Evolutionary conservation across 768 basidiomycete species (phyloP), one percentile per base, ranked within the genome.

Genomic region (Cantharellus anzutake): DNA sequence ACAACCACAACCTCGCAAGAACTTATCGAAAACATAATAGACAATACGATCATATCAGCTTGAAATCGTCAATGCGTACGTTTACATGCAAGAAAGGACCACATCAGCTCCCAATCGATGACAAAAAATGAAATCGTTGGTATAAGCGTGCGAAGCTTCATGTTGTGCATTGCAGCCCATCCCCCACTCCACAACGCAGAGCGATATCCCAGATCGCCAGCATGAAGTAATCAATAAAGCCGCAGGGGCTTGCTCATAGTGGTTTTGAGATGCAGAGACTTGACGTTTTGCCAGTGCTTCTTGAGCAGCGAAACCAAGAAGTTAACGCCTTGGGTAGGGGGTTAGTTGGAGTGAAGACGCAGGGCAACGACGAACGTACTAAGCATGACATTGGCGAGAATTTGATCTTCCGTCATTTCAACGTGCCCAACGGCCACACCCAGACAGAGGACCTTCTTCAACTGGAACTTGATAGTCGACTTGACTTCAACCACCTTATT

Each of bases 211-310:
- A 55, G 4, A 58, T 60, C 42, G 48, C 63, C 20, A 41, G n/a
- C 64, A 58, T 34, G 16, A 39, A 16, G 7, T 59, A 58, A 64
- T 78, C 78, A 97, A 84, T 84, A 98, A 64, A 98, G 77, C 61
- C 94, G 90, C 67, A 93, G 75, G 62, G 93, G 90, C 76, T 94
- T 96, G 79, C 94, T 94, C 96, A 98, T 99, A 69, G 94, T 92
- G 68, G 83, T 82, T 80, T 99, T 99, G 78, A 99, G 83, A 79
- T 97, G 91, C 64, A 98, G 78, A 58, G 91, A 94, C 77, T 91
- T 92, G 77, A 98, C 85, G 75, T 98, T 99, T 74, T 98, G 96
- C 92, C 92, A 90, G 77, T 94, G 88, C 81, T 99, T 99, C 82
- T 98, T 98, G 71, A 99, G 82, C 63, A 99, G 76, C 20, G 96